Base-by-base conservation (phyloP, 2,329 filamentous ascomycete species). In the Xylaria polymorpha region DNA sequence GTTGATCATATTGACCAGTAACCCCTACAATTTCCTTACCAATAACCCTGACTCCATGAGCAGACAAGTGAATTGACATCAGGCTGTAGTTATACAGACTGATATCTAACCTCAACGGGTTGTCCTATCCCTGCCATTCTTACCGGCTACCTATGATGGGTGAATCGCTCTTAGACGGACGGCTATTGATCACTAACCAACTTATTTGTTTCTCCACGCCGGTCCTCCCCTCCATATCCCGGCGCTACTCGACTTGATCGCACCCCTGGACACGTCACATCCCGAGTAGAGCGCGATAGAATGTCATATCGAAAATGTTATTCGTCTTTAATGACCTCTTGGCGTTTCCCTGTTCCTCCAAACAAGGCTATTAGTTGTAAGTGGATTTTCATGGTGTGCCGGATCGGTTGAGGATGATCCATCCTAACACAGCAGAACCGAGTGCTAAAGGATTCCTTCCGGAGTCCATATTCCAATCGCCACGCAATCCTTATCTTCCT, bases 401-500 rank as follows among this genome's bases (percentile, higher is more conserved):
- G 39, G 22, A 32, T 55, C n/a, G 32, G 44, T 18, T 10, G 10
- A 59, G 37, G 25, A 50, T 8, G 37, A 58, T 46, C 46, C 53
- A 58, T 46, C 46, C 53, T 58, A 10, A 37, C 43, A 57, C 29
- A 35, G 25, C 41, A 57, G 7, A 56, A n/a, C 20, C 7, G 6
- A 62, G 35, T 56, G 37, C 32, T 51, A 7, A 43, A 67, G 57
- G 44, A 46, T 51, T 44, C 20, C 44, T 32, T 46, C 32, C 22
- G 22, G 58, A 41, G 14, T 53, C 46, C 20, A 20, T 37, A 48
- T 15, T 43, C 32, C 29, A 37, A 29, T 50, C 46, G 32, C 25
- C 41, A 61, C 37, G 22, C 29, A 46, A 55, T 39, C 61, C 61
- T n/a, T 22, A 41, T 59, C 43, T 58, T n/a, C 43, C 39, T 41